A percentile compares a stretch with the other conserved stretches of the same genome.
Evolutionary conservation across 331 rosid genomes (phyloP).

Genomic region (Cydonia oblonga): DNA sequence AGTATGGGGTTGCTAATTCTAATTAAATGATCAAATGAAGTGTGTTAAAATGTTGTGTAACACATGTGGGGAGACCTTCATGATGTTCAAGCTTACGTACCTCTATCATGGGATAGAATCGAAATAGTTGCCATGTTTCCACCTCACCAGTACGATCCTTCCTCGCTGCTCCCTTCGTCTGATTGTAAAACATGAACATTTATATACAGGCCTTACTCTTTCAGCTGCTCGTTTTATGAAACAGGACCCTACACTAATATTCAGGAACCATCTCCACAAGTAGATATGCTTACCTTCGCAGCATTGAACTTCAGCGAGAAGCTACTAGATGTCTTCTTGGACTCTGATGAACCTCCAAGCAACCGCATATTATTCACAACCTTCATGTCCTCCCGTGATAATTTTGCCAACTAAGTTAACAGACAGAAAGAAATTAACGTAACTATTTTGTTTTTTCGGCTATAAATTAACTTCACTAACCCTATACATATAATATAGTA

Average conservation of each 20-base stretch:
- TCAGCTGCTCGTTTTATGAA: not conserved
- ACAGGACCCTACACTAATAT: not conserved
- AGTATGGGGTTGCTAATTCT: not conserved
- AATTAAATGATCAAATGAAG: not conserved
- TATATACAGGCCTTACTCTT: not conserved
- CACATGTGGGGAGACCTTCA: not conserved
- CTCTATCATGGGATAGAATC: constrained; percentile 90
- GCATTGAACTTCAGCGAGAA: constrained; percentile 80
- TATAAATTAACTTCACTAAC: not conserved
- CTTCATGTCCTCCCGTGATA: constrained; percentile 78
- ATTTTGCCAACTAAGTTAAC: constrained; percentile 56
- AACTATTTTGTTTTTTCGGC: not conserved
- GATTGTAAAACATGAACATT: constrained; percentile 10
- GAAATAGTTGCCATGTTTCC: constrained; percentile 82
- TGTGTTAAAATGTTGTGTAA: not conserved
- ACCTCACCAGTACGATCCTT: constrained; percentile 66
- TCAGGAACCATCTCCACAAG: constrained; percentile 3
- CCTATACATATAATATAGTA: not conserved
- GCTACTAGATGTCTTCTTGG: constrained; percentile 30
- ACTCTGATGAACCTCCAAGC: constrained; percentile 46
- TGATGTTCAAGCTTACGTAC: constrained; percentile 17
- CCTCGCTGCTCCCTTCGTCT: constrained; percentile 71
- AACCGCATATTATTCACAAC: constrained; percentile 64
- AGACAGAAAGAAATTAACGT: constrained; percentile 9
- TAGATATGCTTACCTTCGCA: constrained; percentile 46